phyloP scores from a whole-genome alignment of 2,329 filamentous ascomycete genomes.

The Sarocladium kiliense region DNA sequence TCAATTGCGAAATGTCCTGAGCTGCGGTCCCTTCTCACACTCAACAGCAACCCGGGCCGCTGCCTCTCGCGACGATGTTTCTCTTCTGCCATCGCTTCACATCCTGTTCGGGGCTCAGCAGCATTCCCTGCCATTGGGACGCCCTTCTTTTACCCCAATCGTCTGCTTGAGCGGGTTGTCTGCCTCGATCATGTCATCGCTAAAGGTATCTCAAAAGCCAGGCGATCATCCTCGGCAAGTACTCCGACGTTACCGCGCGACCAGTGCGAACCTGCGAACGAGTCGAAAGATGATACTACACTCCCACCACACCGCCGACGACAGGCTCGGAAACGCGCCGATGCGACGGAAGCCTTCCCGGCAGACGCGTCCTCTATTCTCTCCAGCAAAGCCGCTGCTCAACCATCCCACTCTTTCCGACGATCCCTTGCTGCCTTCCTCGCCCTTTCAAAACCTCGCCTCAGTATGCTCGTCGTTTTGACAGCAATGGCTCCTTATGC shows the following conservation, averaged over 20 bases:
- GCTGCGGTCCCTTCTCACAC: not conserved
- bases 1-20: conserved; percentile 2
- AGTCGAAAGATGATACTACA: conserved; percentile 17
- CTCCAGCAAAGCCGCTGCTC: conserved; percentile 44
- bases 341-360: conserved; percentile 24
- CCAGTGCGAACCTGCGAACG: conserved; percentile 9
- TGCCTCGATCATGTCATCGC: conserved; percentile 30
- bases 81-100: conserved; percentile 21
- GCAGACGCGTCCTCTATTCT: conserved; percentile 52
- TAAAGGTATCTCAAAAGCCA: conserved; percentile 17
- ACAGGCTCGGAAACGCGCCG: conserved; percentile 23
- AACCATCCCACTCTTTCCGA: conserved; percentile 46
- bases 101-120: conserved; percentile 18
- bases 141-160: conserved; percentile 31
- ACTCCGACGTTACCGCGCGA: conserved; percentile 12
- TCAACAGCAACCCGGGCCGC: not conserved
- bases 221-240: conserved; percentile 21
- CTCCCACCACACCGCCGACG: conserved; percentile 30
- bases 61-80: conserved; percentile 21
- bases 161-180: conserved; percentile 28
- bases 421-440: conserved; percentile 76
- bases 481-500: conserved; percentile 88
- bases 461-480: conserved; percentile 86
- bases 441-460: conserved; percentile 89
- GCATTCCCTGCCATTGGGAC: conserved; percentile 14